phyloP scores from a whole-genome alignment of 192 early-diverging fungal species.

The Pecoramyces ruminantium region DNA sequence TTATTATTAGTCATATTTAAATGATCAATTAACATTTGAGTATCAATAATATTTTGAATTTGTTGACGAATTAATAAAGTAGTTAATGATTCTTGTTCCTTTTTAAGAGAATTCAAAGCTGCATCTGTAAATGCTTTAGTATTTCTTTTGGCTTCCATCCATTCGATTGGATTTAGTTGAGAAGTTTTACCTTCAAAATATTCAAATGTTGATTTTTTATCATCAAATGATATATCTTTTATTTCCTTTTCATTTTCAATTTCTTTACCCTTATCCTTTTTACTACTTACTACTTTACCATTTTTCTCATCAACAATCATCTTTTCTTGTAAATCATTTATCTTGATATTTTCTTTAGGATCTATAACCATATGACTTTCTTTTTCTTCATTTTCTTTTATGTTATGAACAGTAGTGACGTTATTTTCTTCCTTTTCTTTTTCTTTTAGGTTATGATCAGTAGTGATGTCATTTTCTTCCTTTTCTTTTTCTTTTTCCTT shows the following conservation, averaged over 20 bases:
- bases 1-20: not conserved
- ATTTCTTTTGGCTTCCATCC: not conserved
- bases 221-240: not conserved
- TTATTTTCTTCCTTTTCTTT: too few species aligned
- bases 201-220: not conserved
- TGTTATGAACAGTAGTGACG: too few species aligned
- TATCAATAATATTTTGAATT: not conserved
- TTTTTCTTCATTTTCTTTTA: too few species aligned
- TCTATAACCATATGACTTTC: too few species aligned
- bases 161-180: not conserved
- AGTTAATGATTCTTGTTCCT: not conserved
- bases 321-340: too few species aligned
- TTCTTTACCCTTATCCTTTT: too few species aligned
- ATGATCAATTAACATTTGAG: not conserved
- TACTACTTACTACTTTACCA: too few species aligned
- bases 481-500: too few species aligned
- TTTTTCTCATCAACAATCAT: too few species aligned
- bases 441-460: too few species aligned
- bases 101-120: not conserved
- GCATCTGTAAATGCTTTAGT: not conserved
- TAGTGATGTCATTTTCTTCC: too few species aligned
- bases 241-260: not conserved
- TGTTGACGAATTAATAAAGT: not conserved
- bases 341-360: too few species aligned
- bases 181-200: not conserved